These are phyloP conservation scores for Neurospora africana DNA, from an alignment of 495 filamentous ascomycete genomes.

Conservation along the genomic window DNA sequence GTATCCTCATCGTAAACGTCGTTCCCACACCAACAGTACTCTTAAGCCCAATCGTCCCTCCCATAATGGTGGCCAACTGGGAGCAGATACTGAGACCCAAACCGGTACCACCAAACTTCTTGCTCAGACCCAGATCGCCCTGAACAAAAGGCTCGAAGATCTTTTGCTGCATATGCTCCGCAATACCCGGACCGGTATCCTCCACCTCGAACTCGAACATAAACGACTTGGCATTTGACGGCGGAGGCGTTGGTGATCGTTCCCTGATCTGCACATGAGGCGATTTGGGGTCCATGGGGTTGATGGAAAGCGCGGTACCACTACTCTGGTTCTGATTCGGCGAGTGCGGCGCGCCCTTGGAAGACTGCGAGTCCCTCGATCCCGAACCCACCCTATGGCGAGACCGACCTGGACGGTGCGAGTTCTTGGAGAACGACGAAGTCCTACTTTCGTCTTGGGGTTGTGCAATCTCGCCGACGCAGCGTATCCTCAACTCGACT, in stretches of 20 bases:
- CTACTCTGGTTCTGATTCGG: slow-evolving; percentile 18
- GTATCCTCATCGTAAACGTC: slow-evolving; percentile 74
- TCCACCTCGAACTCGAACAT: slow-evolving; percentile 80
- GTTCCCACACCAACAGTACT: slow-evolving; percentile 68
- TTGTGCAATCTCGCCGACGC: slow-evolving; percentile 46
- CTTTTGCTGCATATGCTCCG: slow-evolving; percentile 57
- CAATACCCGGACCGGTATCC: slow-evolving; percentile 88
- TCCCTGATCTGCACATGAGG: slow-evolving; percentile 42
- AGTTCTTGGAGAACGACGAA: slow-evolving; percentile 40
- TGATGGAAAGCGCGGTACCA: slow-evolving; percentile 45
- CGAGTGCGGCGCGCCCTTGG: slow-evolving; percentile 21
- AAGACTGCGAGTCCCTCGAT: slow-evolving; percentile 37
- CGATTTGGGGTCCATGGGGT: slow-evolving; percentile 44
- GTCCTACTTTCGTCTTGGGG: slow-evolving; percentile 31
- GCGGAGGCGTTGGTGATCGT: slow-evolving; percentile 50
- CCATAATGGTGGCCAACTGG: slow-evolving; percentile 76
- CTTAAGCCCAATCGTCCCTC: slow-evolving; percentile 59
- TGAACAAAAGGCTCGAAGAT: slow-evolving; percentile 95
- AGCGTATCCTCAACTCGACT: slow-evolving; percentile 64
- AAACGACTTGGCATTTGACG: slow-evolving; percentile 45
- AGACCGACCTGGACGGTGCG: slow-evolving; percentile 26
- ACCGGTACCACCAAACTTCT: slow-evolving; percentile 87
- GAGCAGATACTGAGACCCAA: slow-evolving; percentile 81
- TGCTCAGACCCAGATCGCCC: slow-evolving; percentile 76
- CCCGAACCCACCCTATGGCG: slow-evolving; percentile 37